A percentile compares a stretch with the other conserved stretches of the same genome.
These are phyloP conservation scores for Thelonectria blattea DNA, from an alignment of 2,329 filamentous ascomycete genomes.

Conservation along the genomic window DNA sequence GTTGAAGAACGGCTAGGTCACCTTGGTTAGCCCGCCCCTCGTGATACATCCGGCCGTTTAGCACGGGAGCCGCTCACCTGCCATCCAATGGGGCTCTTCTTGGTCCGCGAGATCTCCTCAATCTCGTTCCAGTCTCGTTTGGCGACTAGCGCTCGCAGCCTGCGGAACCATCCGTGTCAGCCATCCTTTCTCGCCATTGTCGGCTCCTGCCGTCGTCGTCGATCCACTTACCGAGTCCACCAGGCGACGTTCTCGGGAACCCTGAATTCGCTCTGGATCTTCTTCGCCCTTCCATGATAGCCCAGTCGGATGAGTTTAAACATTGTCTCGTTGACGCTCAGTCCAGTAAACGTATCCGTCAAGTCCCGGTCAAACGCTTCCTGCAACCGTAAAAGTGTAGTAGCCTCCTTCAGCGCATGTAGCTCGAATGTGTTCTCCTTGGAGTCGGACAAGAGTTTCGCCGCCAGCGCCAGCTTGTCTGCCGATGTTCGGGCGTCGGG, in stretches of 20 bases:
- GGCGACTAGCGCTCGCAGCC: constrained; percentile 85
- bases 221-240: constrained; percentile 70
- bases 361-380: constrained; percentile 87
- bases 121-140: constrained; percentile 92
- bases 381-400: constrained; percentile 81
- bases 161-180: constrained; percentile 41
- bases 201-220: constrained; percentile 8
- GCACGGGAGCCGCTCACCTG: constrained; percentile 65
- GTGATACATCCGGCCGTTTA: neutral
- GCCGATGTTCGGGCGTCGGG: constrained; percentile 70
- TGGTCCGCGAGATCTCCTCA: constrained; percentile 78
- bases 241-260: constrained; percentile 88
- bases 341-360: constrained; percentile 75
- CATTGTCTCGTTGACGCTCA: constrained; percentile 90
- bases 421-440: constrained; percentile 80
- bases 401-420: constrained; percentile 78
- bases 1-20: constrained; percentile 81
- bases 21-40: constrained; percentile 23
- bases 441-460: constrained; percentile 81
- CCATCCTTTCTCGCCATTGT: constrained; percentile 16
- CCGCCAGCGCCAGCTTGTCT: constrained; percentile 88
- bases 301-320: constrained; percentile 85
- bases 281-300: constrained; percentile 83
- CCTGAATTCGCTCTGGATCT: constrained; percentile 90
- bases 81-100: constrained; percentile 95